Evolutionary conservation across 768 basidiomycete genomes (phyloP).

Genomic region (Pleurotus tuber-regium): DNA sequence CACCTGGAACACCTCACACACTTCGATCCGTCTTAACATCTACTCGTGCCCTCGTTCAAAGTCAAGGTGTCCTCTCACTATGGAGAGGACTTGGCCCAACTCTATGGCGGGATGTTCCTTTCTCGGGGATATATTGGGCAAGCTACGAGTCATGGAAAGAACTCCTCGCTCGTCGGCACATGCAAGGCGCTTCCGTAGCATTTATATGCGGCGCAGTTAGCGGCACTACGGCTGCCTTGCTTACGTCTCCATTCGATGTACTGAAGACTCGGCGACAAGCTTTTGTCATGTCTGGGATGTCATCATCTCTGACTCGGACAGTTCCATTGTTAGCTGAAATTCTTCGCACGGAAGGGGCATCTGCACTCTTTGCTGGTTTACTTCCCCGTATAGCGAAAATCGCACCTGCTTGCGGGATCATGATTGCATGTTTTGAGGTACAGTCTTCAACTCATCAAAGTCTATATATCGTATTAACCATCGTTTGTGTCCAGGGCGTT

Average conservation of each 20-base stretch:
- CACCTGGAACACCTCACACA: constrained; percentile 69
- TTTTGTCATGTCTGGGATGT: constrained; percentile 60
- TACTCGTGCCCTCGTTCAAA: constrained; percentile 55
- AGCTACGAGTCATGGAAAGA: constrained; percentile 86
- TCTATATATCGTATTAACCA: constrained; percentile 15
- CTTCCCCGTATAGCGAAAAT: constrained; percentile 91
- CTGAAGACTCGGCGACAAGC: constrained; percentile 94
- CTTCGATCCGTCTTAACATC: constrained; percentile 70
- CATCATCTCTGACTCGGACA: constrained; percentile 43
- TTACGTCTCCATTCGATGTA: constrained; percentile 96
- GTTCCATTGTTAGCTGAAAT: constrained; percentile 69
- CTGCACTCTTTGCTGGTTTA: constrained; percentile 81
- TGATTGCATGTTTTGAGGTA: constrained; percentile 96
- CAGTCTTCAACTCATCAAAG: not conserved
- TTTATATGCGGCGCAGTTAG: constrained; percentile 91
- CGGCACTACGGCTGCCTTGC: constrained; percentile 79
- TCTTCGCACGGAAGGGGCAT: constrained; percentile 71
- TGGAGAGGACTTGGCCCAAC: constrained; percentile 93
- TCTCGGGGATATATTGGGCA: constrained; percentile 97
- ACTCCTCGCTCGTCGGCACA: constrained; percentile 48
- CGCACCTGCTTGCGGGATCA: constrained; percentile 96
- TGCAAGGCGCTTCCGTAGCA: constrained; percentile 63
- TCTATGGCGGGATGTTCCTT: constrained; percentile 96
- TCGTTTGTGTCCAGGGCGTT: constrained; percentile 43
- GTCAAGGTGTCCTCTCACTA: constrained; percentile 65